A percentile compares a stretch with the other conserved stretches of the same genome.
phyloP scores from a whole-genome alignment of 345 rosid genomes.

The Corchorus capsularis region DNA sequence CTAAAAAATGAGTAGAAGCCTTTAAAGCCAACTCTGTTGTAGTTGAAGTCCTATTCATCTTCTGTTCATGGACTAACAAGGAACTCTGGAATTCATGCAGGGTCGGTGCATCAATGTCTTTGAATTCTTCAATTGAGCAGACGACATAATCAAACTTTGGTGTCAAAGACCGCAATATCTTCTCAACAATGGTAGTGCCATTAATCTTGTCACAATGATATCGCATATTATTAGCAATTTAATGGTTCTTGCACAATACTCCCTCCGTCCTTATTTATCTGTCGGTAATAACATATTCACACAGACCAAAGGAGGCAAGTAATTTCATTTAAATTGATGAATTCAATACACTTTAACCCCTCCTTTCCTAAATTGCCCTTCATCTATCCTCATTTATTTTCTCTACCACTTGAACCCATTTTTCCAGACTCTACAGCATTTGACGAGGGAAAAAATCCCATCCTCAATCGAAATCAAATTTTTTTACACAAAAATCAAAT shows the following conservation, averaged over 20 bases:
- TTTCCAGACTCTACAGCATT: too few species aligned
- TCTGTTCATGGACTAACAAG: constrained; percentile 5
- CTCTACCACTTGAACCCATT: too few species aligned
- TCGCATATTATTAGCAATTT: background rate
- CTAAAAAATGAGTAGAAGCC: background rate
- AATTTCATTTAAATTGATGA: too few species aligned
- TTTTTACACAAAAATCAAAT: too few species aligned
- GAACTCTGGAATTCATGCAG: constrained; percentile 18
- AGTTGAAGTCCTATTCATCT: background rate
- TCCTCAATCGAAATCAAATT: too few species aligned
- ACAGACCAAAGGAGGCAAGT: too few species aligned
- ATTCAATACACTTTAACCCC: too few species aligned
- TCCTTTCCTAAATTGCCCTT: too few species aligned
- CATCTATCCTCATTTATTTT: too few species aligned
- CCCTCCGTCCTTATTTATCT: too few species aligned
- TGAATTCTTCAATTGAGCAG: constrained; percentile 10
- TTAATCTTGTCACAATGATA: constrained; percentile 17
- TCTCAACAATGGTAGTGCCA: background rate
- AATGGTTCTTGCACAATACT: background rate
- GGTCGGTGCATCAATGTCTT: constrained; percentile 3
- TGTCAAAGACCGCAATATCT: constrained; percentile 13
- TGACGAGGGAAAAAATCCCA: too few species aligned
- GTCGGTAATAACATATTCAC: too few species aligned
- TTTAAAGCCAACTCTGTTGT: constrained; percentile 9
- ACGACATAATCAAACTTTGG: constrained; percentile 16